Evolutionary conservation across 805 yeast species (phyloP).

Genomic region (Myxozyma neglecta): DNA sequence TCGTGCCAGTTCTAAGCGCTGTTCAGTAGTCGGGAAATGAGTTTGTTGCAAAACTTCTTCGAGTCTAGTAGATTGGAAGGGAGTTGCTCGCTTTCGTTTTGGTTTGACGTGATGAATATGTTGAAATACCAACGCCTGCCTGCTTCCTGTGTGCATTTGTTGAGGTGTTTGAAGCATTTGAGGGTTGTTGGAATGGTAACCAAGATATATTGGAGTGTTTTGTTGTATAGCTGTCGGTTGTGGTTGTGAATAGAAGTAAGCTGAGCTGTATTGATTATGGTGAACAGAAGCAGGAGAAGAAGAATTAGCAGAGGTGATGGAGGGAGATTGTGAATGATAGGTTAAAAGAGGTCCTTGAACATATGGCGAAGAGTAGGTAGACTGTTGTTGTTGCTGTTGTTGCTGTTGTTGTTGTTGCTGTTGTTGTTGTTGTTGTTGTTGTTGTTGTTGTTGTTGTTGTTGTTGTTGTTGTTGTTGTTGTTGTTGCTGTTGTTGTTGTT

Average conservation of each 20-base stretch:
- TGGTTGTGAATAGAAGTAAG: background rate
- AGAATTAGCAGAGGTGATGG: background rate
- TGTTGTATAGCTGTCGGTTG: background rate
- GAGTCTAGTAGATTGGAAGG: slow-evolving; percentile 70
- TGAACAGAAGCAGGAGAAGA: background rate
- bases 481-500: background rate
- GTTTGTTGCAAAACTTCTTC: slow-evolving; percentile 71
- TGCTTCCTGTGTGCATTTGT: background rate
- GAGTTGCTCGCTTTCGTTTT: slow-evolving; percentile 71
- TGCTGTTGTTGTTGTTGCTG: background rate
- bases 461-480: background rate
- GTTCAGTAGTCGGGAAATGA: slow-evolving; percentile 74
- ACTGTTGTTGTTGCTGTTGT: background rate
- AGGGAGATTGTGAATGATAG: background rate
- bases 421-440: background rate
- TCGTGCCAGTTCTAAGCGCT: slow-evolving; percentile 66
- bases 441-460: background rate
- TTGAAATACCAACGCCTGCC: slow-evolving; percentile 4
- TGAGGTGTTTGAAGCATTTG: slow-evolving; percentile 3
- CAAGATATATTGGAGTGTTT: background rate
- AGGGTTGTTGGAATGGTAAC: background rate
- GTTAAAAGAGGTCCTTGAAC: background rate
- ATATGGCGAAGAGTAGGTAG: background rate
- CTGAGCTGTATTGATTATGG: background rate
- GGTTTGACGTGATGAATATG: slow-evolving; percentile 37